Conservation (phyloP, 495 filamentous ascomycete genomes). For the Hypoxylon subgilvum region DNA sequence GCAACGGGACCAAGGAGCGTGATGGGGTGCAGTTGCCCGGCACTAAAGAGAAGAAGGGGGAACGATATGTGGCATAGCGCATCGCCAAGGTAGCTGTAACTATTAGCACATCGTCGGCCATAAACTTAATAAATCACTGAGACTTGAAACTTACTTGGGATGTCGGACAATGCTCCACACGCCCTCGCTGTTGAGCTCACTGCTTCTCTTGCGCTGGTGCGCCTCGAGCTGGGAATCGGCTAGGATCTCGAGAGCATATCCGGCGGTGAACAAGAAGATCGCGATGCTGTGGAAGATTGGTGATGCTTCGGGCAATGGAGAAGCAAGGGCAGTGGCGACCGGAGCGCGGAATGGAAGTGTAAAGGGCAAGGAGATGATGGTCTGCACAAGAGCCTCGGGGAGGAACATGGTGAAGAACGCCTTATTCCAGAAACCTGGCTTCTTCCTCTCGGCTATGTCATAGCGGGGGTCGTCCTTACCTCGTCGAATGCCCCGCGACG, state of each 20-base stretch:
- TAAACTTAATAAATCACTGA: not conserved
- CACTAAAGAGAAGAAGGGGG: conserved; percentile 56
- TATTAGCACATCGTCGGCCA: conserved; percentile 8
- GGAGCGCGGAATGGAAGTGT: conserved; percentile 57
- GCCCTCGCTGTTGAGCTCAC: conserved; percentile 48
- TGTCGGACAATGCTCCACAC: conserved; percentile 67
- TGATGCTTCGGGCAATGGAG: conserved; percentile 22
- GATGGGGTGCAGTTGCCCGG: conserved; percentile 58
- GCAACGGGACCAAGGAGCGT: conserved; percentile 60
- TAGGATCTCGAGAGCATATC: conserved; percentile 59
- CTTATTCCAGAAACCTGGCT: conserved; percentile 60
- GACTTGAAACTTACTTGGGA: conserved; percentile 64
- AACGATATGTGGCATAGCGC: conserved; percentile 60
- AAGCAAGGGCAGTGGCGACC: conserved; percentile 31
- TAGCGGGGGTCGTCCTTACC: conserved; percentile 63
- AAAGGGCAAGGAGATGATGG: conserved; percentile 61
- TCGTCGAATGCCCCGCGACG: conserved; percentile 48
- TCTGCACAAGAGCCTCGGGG: conserved; percentile 59
- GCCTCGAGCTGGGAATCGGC: conserved; percentile 59
- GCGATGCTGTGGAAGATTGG: conserved; percentile 48
- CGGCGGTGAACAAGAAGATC: conserved; percentile 60
- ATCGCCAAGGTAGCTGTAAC: conserved; percentile 62
- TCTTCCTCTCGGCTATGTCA: conserved; percentile 51
- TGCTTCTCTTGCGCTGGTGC: conserved; percentile 43
- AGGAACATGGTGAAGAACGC: conserved; percentile 57